phyloP scores from a whole-genome alignment of 768 basidiomycete species.

The Mycena haematopus region DNA sequence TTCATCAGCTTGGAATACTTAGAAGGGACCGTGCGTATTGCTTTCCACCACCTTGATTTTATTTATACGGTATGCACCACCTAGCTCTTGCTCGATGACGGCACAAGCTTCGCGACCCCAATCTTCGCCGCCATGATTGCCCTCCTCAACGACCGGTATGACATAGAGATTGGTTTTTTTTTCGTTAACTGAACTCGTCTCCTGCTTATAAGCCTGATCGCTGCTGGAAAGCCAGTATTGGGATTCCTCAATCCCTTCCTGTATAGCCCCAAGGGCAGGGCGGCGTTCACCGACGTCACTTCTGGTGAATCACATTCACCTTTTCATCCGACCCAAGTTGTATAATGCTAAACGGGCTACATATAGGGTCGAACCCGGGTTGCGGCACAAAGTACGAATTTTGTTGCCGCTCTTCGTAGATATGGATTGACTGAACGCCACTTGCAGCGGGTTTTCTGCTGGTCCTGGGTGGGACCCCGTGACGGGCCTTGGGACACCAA shows the following conservation, averaged over 20 bases:
- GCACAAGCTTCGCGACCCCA: slow-evolving; percentile 53
- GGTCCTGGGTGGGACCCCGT: too few species aligned
- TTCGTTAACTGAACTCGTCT: too few species aligned
- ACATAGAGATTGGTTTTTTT: too few species aligned
- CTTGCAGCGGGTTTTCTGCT: too few species aligned
- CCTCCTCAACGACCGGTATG: slow-evolving; percentile 48
- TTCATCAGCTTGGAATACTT: too few species aligned
- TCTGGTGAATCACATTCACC: slow-evolving; percentile 2
- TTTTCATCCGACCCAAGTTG: neutral
- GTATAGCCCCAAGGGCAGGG: slow-evolving; percentile 32
- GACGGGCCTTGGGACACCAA: too few species aligned
- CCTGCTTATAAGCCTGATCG: slow-evolving; percentile 30
- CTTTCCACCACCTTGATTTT: neutral
- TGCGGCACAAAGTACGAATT: too few species aligned
- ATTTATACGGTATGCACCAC: neutral
- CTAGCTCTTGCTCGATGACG: slow-evolving; percentile 33
- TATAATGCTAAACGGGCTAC: too few species aligned
- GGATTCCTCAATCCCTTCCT: slow-evolving; percentile 38
- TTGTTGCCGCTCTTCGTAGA: too few species aligned
- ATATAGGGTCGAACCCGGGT: too few species aligned
- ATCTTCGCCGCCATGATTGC: slow-evolving; percentile 52
- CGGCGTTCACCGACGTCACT: slow-evolving; percentile 14
- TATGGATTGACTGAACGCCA: too few species aligned
- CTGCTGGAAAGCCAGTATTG: slow-evolving; percentile 36
- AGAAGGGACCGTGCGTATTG: neutral